phyloP scores from a whole-genome alignment of 192 early-diverging fungal genomes.

The Coemansia sp. region DNA sequence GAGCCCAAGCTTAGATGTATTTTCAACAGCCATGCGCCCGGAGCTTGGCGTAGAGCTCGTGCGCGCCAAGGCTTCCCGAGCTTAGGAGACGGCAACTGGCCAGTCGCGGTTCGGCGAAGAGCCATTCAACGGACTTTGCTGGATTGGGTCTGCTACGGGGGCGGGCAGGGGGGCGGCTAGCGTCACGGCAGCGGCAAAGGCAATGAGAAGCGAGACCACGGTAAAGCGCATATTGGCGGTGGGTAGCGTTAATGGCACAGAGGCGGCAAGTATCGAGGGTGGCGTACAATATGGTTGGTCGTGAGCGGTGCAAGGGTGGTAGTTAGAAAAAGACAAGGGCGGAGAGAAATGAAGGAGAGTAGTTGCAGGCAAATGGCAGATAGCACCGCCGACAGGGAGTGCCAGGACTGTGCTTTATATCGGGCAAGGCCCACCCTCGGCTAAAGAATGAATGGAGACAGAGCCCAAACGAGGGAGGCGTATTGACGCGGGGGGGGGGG shows the following conservation, averaged over 20 bases:
- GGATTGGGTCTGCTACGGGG: not conserved
- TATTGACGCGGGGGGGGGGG: not conserved
- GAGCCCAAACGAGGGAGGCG: no score
- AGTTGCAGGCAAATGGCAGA: not conserved
- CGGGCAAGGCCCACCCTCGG: not conserved
- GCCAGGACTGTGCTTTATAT: not conserved
- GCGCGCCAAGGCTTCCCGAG: not conserved
- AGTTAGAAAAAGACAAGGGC: constrained; percentile 5
- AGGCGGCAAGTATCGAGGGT: constrained; percentile 2
- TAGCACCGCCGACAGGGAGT: not conserved
- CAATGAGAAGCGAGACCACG: constrained; percentile 20
- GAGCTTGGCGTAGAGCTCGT: not conserved
- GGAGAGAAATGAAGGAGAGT: constrained; percentile 3
- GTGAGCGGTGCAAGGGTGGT: not conserved
- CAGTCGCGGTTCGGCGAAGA: constrained; percentile 46
- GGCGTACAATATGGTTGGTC: constrained; percentile 5
- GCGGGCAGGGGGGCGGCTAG: constrained; percentile 35
- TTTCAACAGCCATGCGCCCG: not conserved
- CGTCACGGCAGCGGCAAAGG: constrained; percentile 14
- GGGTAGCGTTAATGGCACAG: not conserved
- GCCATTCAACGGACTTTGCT: constrained; percentile 7
- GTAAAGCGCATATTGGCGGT: constrained; percentile 24
- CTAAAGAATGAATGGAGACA: constrained; percentile 1
- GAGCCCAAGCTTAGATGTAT: not conserved
- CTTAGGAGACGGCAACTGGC: constrained; percentile 38